Conservation (phyloP, 345 rosid genomes). For the Hibiscus tridactylites region DNA sequence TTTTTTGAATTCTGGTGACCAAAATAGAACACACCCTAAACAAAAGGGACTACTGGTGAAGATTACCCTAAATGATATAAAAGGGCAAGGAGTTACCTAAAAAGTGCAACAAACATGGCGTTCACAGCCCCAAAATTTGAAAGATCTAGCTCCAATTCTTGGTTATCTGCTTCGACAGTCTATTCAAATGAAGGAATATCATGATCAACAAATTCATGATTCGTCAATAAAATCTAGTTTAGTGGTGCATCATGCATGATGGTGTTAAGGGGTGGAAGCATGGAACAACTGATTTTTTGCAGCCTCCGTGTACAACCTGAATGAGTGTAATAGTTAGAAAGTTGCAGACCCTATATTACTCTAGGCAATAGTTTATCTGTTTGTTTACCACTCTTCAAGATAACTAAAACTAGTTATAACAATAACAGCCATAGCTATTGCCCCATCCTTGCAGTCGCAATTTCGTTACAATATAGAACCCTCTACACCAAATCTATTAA, state of each 20-base stretch:
- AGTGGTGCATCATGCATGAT: not conserved
- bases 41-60: too few relatives aligned
- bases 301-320: not conserved
- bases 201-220: slow-evolving; percentile 8
- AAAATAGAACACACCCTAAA: too few relatives aligned
- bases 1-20: too few relatives aligned
- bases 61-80: not conserved
- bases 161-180: slow-evolving; percentile 73
- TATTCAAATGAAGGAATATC: slow-evolving; percentile 21
- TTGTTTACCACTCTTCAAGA: not conserved
- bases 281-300: not conserved
- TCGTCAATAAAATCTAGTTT: not conserved
- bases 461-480: not conserved
- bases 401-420: not conserved
- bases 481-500: not conserved
- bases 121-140: slow-evolving; percentile 94
- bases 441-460: not conserved
- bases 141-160: slow-evolving; percentile 91
- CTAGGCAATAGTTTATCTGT: not conserved
- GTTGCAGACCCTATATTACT: not conserved
- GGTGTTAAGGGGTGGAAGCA: not conserved
- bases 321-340: not conserved
- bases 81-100: slow-evolving; percentile 43
- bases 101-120: slow-evolving; percentile 88
- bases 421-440: not conserved